Evolutionary conservation across 2,329 filamentous ascomycete genomes (phyloP).

Genomic region (Ceratocystis colombiana): DNA sequence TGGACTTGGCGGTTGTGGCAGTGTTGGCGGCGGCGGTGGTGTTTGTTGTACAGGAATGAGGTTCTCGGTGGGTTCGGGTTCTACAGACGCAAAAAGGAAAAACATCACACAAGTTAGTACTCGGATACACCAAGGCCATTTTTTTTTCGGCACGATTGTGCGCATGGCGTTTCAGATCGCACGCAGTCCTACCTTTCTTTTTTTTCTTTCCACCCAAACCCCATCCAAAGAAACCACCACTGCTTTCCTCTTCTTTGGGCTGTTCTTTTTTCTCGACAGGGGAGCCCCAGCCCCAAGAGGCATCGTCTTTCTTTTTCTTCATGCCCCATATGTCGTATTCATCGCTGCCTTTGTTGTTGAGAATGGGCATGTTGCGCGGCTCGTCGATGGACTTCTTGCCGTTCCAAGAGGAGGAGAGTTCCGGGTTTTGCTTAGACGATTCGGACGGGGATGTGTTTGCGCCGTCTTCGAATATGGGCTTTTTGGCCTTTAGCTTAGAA

Average conservation of each 20-base stretch:
- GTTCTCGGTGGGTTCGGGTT: slow-evolving; percentile 17
- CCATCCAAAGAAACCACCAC: slow-evolving; percentile 20
- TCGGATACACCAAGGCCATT: background rate
- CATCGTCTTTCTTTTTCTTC: slow-evolving; percentile 16
- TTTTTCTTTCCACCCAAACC: slow-evolving; percentile 13
- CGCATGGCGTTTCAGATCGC: background rate
- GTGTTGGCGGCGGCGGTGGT: slow-evolving; percentile 13
- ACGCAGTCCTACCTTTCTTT: slow-evolving; percentile 18
- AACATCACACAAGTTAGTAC: slow-evolving; percentile 3
- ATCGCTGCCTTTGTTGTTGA: background rate
- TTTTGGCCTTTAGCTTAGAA: slow-evolving; percentile 21
- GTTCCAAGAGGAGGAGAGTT: slow-evolving; percentile 22
- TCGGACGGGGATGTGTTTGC: slow-evolving; percentile 22
- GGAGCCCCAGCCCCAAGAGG: slow-evolving; percentile 19
- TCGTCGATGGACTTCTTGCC: slow-evolving; percentile 20
- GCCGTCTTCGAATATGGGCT: slow-evolving; percentile 17
- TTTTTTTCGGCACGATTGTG: background rate
- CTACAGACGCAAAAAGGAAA: slow-evolving; percentile 5
- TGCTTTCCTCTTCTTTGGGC: slow-evolving; percentile 19
- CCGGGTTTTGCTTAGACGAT: slow-evolving; percentile 16
- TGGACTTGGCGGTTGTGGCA: slow-evolving; percentile 12
- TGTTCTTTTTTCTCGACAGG: slow-evolving; percentile 15
- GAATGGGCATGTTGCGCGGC: background rate
- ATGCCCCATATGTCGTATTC: background rate
- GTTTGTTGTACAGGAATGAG: slow-evolving; percentile 10